Base-by-base conservation (phyloP, 2,329 filamentous ascomycete species). In the Pseudopithomyces chartarum region DNA sequence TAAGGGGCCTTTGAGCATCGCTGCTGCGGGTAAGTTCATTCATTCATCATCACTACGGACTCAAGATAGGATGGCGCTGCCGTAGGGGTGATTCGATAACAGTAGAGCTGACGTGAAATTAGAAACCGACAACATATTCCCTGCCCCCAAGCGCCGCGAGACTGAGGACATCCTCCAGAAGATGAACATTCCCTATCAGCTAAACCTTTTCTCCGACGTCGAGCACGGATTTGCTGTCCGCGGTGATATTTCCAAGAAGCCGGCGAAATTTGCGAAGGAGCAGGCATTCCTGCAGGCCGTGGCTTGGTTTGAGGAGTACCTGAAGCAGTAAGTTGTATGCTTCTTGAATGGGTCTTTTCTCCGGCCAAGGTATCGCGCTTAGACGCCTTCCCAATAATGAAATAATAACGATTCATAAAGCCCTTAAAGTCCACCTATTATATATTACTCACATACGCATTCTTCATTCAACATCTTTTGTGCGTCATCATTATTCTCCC, bases 241-340 rank as follows among this genome's bases (percentile, higher is more conserved):
- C 54, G 82, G 81, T 26, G 89, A 95, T 70, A 57, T 83, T 32
- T 82, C 68, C 58, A 82, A 87, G 60, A 82, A 82, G 72, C 61
- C 79, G 44, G 74, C 84, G 68, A 86, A 84, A 73, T 94, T 84
- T 66, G 88, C 90, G 36, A 93, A 91, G 83, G 90, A 96, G 78
- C 86, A 89, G 77, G 91, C 91, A 5, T 95, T 95, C 72, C 68
- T 82, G 61, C 91, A 95, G 81, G 90, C 90, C 34, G 81, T 92
- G 50, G 73, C 80, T 51, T 96, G 91, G 91, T 92, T 96, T 64
- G 83, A 90, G 63, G 80, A 87, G 74, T 81, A 84, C 72, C 72
- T 90, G 59, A 80, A 79, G 73, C 58, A 66, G 42, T 57, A 39
- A 43, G 38, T 5, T 32, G 26, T 42, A 8, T 4, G 26, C 8